These are phyloP conservation scores for Parsonsia alboflavescens DNA, from an alignment of 257 asterid genomes.

Conservation along the genomic window DNA sequence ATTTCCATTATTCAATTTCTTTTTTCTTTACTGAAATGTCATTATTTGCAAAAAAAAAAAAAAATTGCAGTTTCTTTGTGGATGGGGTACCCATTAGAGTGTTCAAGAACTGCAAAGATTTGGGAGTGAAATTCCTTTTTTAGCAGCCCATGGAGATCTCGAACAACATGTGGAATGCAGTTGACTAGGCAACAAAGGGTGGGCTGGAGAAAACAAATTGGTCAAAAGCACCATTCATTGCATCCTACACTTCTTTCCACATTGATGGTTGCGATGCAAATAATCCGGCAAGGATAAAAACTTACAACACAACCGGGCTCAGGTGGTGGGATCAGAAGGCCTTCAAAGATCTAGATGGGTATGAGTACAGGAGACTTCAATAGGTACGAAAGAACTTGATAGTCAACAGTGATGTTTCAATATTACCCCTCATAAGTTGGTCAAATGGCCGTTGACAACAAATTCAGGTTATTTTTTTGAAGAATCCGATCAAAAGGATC, in stretches of 20 bases:
- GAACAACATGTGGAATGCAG: constrained; percentile 40
- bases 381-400: constrained; percentile 36
- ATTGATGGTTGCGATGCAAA: constrained; percentile 34
- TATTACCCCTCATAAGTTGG: no score
- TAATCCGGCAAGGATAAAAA: constrained; percentile 22
- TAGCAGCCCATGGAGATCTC: constrained; percentile 40
- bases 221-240: constrained; percentile 40
- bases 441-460: no score
- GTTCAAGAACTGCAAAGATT: constrained; percentile 34
- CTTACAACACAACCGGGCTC: constrained; percentile 29
- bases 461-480: no score
- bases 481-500: no score
- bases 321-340: constrained; percentile 46
- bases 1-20: background rate
- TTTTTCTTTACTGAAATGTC: background rate
- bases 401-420: no score
- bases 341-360: constrained; percentile 32
- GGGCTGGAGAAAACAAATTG: constrained; percentile 39
- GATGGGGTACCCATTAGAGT: constrained; percentile 30
- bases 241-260: constrained; percentile 37
- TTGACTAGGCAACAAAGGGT: constrained; percentile 44
- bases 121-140: no score
- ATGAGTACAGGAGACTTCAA: constrained; percentile 25
- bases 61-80: constrained; percentile 35
- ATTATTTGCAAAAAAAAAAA: no score